Base-by-base conservation (phyloP, 2,329 filamentous ascomycete genomes). In the Stagonosporopsis vannaccii region DNA sequence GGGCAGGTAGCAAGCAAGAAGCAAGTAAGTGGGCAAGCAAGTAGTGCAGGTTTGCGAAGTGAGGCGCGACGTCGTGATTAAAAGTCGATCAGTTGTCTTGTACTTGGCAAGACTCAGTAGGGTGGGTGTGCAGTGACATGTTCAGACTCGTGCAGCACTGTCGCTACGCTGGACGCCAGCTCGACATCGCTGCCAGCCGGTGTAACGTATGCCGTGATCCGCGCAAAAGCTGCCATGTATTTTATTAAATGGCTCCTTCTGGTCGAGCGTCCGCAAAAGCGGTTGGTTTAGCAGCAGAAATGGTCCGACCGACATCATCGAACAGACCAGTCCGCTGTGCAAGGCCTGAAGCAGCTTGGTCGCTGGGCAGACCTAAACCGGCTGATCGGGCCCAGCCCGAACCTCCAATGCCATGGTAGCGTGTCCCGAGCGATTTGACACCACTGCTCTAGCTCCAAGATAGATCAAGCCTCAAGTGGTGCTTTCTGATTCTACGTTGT, bases 41-140 rank as follows among this genome's bases (percentile, higher is more conserved):
- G 45, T 47, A 36, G 19, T 32, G 43, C 23, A 37, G 25, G 46
- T 50, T 36, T 28, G 56, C 26, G 44, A 52, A 28, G 59, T 54
- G 40, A 55, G 50, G 61, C 59, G 63, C 49, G 51, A 51, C 44
- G 58, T 56, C 53, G 41, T 58, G 66, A 68, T 72, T 72, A 72
- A 69, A 65, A 70, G 51, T 58, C 35, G 47, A 51, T 56, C 53
- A 51, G 51, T 58, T 56, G 56, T 56, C 62, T 58, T 67, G 63
- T 58, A 64, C 66, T 66, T 63, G 68, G 67, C 66, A 71, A 60
- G 67, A 65, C 67, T 69, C 65, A 66, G 61, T 56, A 52, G 56
- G 46, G 55, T 59, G 59, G 58, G 58, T 65, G 63, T 56, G 51
- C 44, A 47, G 65, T 66, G 66, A 67, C 62, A 67, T 62, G 67